phyloP scores from a whole-genome alignment of 1,284 basidiomycete species.

The Leccinum variabile region DNA sequence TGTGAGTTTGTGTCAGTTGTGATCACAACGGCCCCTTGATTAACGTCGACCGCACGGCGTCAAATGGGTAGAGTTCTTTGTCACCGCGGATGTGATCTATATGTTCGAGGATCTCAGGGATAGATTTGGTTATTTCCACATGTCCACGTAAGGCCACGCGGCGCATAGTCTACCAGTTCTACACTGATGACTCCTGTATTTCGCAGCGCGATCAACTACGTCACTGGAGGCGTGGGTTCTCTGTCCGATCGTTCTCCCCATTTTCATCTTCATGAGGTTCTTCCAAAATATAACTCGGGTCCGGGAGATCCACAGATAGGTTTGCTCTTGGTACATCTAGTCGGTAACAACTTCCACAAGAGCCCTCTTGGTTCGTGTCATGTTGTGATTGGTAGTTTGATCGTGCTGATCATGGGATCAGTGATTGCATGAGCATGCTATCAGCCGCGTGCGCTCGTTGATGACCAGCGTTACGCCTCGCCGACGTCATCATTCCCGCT shows the following conservation, averaged over 20 bases:
- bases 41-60: conserved; percentile 52
- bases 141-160: conserved; percentile 67
- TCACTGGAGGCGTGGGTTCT: conserved; percentile 87
- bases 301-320: conserved; percentile 99
- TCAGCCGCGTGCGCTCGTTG: conserved; percentile 79
- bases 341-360: conserved; percentile 88
- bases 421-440: conserved; percentile 74
- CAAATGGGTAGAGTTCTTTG: conserved; percentile 96
- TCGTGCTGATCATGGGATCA: conserved; percentile 31
- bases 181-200: conserved; percentile 11
- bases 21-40: background rate
- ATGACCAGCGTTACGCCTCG: conserved; percentile 61
- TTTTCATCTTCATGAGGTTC: conserved; percentile 88
- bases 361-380: conserved; percentile 75
- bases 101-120: conserved; percentile 99
- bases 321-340: conserved; percentile 93
- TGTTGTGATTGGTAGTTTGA: background rate
- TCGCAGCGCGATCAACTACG: conserved; percentile 75
- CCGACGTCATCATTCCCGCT: no score
- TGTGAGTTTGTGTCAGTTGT: conserved; percentile 42
- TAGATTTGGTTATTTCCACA: conserved; percentile 93
- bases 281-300: conserved; percentile 97
- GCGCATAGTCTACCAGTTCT: conserved; percentile 13
- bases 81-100: conserved; percentile 93
- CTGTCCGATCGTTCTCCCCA: conserved; percentile 87